Conservation (phyloP, 23 red algal species). For the Gracilariopsis chorda region DNA sequence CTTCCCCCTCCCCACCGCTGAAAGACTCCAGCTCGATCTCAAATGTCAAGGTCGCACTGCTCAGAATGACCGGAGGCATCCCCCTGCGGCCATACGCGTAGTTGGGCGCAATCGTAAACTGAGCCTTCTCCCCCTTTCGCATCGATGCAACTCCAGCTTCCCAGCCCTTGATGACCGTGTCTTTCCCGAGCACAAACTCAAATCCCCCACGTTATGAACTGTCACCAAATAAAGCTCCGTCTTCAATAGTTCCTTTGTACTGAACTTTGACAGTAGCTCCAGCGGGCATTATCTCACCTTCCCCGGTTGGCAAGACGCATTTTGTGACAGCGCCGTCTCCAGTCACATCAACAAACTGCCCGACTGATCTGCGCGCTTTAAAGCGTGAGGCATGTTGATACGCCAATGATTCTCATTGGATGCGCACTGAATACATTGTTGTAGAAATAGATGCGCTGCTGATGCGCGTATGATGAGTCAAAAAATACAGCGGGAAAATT, state of each 20-base stretch:
- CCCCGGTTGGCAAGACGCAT: neutral
- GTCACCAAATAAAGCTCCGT: conserved; percentile 71
- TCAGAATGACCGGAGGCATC: conserved; percentile 90
- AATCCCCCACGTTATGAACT: conserved; percentile 70
- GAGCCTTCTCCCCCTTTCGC: conserved; percentile 70
- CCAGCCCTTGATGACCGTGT: conserved; percentile 93
- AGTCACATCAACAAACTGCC: conserved; percentile 16
- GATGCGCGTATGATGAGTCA: no score
- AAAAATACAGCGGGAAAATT: no score
- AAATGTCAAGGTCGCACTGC: conserved; percentile 77
- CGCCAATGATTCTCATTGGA: no score
- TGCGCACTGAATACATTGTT: no score
- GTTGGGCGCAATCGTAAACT: conserved; percentile 70
- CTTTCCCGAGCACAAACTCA: conserved; percentile 73
- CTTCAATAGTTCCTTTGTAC: conserved; percentile 63
- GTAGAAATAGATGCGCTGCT: no score
- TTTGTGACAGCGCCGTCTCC: conserved; percentile 51
- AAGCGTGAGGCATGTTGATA: no score
- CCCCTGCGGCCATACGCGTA: conserved; percentile 95
- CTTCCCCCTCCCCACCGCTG: conserved; percentile 13
- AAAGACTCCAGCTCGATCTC: conserved; percentile 86
- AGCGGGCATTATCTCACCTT: neutral
- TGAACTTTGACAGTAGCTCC: conserved; percentile 69
- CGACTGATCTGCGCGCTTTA: neutral
- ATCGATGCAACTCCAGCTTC: conserved; percentile 76